Percentiles rank a stretch among this genome's conserved stretches.
phyloP scores from a whole-genome alignment of 2,329 filamentous ascomycete genomes.

The Exophiala alcalophila region DNA sequence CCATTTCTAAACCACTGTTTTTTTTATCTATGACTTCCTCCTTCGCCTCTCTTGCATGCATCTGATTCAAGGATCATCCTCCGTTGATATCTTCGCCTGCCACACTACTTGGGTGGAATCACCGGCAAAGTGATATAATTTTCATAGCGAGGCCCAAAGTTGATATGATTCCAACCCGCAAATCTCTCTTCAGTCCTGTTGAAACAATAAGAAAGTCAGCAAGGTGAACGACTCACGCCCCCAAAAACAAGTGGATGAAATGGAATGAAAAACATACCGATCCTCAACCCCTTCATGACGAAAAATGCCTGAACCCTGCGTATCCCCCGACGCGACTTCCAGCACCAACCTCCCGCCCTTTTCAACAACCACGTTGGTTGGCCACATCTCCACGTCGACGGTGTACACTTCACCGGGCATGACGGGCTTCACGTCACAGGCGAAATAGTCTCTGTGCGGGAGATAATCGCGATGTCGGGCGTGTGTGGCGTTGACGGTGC shows the following conservation, averaged over 20 bases:
- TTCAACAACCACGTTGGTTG: conserved; percentile 38
- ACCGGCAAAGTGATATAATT: conserved; percentile 52
- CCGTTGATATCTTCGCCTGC: not conserved
- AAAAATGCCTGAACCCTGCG: conserved; percentile 52
- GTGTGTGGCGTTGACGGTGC: conserved; percentile 47
- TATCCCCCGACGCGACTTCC: conserved; percentile 44
- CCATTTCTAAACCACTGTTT: too few relatives aligned
- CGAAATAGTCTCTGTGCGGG: conserved; percentile 46
- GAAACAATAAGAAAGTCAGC: too few relatives aligned
- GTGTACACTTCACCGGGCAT: conserved; percentile 50
- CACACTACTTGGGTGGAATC: conserved; percentile 39
- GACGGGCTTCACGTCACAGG: conserved; percentile 48
- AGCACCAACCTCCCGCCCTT: conserved; percentile 33
- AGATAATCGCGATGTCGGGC: conserved; percentile 43
- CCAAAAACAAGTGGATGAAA: not conserved
- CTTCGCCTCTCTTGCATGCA: too few relatives aligned
- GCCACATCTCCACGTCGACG: conserved; percentile 47
- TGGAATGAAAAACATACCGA: conserved; percentile 29
- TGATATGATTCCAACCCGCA: conserved; percentile 48
- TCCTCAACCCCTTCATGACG: conserved; percentile 39
- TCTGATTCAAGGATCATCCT: too few relatives aligned
- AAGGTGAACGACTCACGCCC: conserved; percentile 30
- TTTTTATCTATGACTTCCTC: too few relatives aligned
- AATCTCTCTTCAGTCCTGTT: conserved; percentile 45
- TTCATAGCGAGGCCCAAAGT: conserved; percentile 44